These are phyloP conservation scores for Heliamphora pulchella DNA, from an alignment of 179 eudicot species.

Conservation along the genomic window DNA sequence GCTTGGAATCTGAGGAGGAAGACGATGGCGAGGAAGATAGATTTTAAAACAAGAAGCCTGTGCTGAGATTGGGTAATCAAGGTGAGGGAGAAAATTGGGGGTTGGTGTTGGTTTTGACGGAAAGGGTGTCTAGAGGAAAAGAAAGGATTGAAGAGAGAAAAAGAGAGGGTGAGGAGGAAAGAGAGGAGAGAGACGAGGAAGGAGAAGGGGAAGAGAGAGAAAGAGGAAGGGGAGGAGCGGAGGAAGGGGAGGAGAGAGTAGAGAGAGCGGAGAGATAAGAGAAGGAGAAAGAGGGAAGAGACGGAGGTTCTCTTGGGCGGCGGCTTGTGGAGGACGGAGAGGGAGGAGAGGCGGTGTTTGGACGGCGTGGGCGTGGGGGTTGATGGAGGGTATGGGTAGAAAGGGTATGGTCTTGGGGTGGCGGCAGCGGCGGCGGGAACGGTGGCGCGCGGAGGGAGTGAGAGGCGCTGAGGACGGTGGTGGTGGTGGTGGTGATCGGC, in stretches of 20 bases:
- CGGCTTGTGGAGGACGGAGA: conserved; percentile 25
- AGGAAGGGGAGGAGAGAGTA: conserved; percentile 55
- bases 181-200: conserved; percentile 73
- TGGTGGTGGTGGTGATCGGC: conserved; percentile 26
- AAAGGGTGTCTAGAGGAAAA: conserved; percentile 8
- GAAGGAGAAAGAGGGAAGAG: conserved; percentile 56
- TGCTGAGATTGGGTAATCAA: conserved; percentile 42
- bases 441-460: conserved; percentile 26
- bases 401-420: conserved; percentile 34
- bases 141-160: conserved; percentile 27
- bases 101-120: conserved; percentile 25
- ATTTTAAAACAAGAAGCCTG: conserved; percentile 41
- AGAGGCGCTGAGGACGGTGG: conserved; percentile 19
- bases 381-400: conserved; percentile 28
- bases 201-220: conserved; percentile 62
- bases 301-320: conserved; percentile 27
- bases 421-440: conserved; percentile 19
- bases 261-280: conserved; percentile 77
- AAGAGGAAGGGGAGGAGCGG: conserved; percentile 45
- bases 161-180: conserved; percentile 37
- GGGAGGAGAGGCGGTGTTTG: conserved; percentile 40
- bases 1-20: conserved; percentile 87
- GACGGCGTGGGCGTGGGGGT: conserved; percentile 72
- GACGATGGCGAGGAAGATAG: conserved; percentile 52
- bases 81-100: conserved; percentile 35